Evolutionary conservation across 768 basidiomycete species (phyloP), one percentile per base, ranked within the genome.

Genomic region (Russula abietina): DNA sequence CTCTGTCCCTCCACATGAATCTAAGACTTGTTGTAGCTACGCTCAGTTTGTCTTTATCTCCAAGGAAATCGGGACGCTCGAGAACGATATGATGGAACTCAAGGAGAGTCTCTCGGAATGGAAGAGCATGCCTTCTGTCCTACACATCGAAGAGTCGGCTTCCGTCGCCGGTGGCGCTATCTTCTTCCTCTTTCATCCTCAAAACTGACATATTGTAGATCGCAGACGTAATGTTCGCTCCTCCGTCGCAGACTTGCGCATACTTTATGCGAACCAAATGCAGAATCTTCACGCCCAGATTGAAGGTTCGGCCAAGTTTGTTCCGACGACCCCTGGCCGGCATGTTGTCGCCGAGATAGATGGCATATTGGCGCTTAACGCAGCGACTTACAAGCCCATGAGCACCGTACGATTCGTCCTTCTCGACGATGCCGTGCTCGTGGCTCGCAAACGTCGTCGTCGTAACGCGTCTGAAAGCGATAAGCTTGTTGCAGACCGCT

Each of bases 1-100:
- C 39, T 38, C 48, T 46, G 36, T 61, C 36, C 11, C n/a, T 46
- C 24, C 57, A 55, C 22, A 24, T 55, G 55, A n/a, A 7, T 52
- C 52, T 52, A n/a, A 49, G 11, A 49, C 58, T 24, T 33, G 17
- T 19, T 32, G 19, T 69, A 98, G 96, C 75, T 98, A 98, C 71
- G 91, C 94, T 51, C 93, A 98, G 72, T 98, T 98, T 71, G 91
- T 99, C 30, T 80, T 89, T 59, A 91, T 99, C 24, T 97, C 97
- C 4, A 98, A 98, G 71, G 97, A 98, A 75, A 96, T 99, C 58
- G 88, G 90, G 30, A 88, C 91, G 1, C 83, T 99, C 30, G 97
- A 99, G 77, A 95, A 94, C 70, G 95, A 98, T 73, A 91, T 98
- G 89, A 82, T 98, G 33, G 95, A 98, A 70, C 84, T 99, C 72